Evolutionary conservation across 257 asterid genomes (phyloP), one percentile per base, ranked within the genome.

Genomic region (Agastache rugosa): DNA sequence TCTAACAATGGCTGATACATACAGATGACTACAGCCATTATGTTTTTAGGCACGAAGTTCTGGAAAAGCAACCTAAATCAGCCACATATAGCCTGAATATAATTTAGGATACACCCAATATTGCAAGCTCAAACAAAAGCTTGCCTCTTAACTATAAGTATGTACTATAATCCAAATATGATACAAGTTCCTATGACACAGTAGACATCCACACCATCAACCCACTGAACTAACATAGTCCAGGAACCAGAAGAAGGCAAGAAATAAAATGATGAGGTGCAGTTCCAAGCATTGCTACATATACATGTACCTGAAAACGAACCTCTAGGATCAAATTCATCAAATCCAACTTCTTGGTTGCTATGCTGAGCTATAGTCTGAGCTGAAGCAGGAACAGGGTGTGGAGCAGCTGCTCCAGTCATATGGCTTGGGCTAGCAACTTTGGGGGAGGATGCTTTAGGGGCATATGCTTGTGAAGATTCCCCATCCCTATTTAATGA

Each of bases 301-400:
- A 63, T n/a, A n/a, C n/a, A n/a, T 47, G 78, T 85, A 92, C 99
- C 96, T 75, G 91, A 67, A 82, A 89, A 86, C 59, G 96, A 76
- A 77, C 96, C 92, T 61, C 97, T 93, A 7, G 99, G 98, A 78
- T 92, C 97, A 81, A 95, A 95, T 79, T 92, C 99, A 85, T 95
- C 96, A 81, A 92, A 94, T 67, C 81, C 89, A 77, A 53, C 84
- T 79, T 86, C 92, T 39, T 74, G 72, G 69, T 77, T 79, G 39
- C 41, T 81, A 31, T 83, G 77, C 34, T 87, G 84, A 76, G 81
- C 74, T 79, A 85, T 15, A 75, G 80, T 17, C 80, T 71, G 86
- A 74, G 82, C 47, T 35, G 88, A 73, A 68, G 78, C 77, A 58
- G 85, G 75, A 67, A 81, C 78, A 47, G 87, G 82, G 31, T 83